These are phyloP conservation scores for Globisporangium viniferum DNA, from an alignment of 352 stramenopile species.

Conservation along the genomic window DNA sequence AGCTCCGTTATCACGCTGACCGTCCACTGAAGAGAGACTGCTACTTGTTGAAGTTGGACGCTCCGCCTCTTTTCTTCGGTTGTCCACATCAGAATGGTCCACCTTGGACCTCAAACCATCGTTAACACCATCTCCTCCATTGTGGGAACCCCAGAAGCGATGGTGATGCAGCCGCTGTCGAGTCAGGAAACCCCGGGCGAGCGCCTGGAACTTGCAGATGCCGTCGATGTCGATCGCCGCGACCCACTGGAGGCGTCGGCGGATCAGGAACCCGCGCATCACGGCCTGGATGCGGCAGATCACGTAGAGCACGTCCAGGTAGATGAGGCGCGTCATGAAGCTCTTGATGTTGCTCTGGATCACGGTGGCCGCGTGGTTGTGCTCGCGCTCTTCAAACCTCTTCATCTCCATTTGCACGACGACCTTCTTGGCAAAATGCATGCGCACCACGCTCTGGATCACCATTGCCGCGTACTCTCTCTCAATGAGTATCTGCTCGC, in stretches of 20 bases:
- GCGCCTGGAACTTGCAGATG: slow-evolving; percentile 48
- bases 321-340: slow-evolving; percentile 74
- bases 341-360: slow-evolving; percentile 56
- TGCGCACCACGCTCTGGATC: slow-evolving; percentile 48
- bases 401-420: slow-evolving; percentile 14
- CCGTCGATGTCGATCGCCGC: slow-evolving; percentile 37
- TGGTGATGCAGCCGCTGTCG: slow-evolving; percentile 7
- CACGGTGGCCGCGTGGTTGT: slow-evolving; percentile 30
- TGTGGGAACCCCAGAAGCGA: background rate
- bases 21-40: background rate
- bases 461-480: slow-evolving; percentile 30
- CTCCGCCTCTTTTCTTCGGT: background rate
- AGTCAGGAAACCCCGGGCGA: slow-evolving; percentile 33
- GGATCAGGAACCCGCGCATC: slow-evolving; percentile 61
- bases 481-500: slow-evolving; percentile 25
- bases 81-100: background rate
- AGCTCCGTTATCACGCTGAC: background rate
- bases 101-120: background rate
- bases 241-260: slow-evolving; percentile 51
- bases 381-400: slow-evolving; percentile 12
- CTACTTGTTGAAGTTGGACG: background rate
- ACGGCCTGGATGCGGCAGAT: slow-evolving; percentile 75
- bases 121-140: background rate
- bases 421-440: slow-evolving; percentile 20
- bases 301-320: slow-evolving; percentile 76